Percentiles rank a stretch among this genome's conserved stretches.
Conservation (phyloP, 1,284 basidiomycete genomes). For the Malassezia nana region DNA sequence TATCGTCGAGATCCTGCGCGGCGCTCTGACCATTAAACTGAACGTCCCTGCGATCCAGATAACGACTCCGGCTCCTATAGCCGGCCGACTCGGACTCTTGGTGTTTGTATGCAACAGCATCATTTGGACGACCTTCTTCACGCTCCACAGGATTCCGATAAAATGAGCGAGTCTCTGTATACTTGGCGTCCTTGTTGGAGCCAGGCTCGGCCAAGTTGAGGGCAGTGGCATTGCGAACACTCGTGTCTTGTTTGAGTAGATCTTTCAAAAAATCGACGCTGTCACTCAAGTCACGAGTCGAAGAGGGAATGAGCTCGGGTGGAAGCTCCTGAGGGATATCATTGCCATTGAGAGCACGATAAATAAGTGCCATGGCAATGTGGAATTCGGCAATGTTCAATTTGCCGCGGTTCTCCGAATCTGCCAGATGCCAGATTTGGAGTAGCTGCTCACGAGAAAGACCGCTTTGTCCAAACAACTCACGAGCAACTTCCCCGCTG, state of each 20-base stretch:
- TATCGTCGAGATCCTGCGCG: conserved; percentile 63
- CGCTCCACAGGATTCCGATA: conserved; percentile 51
- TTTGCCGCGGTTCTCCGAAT: conserved; percentile 45
- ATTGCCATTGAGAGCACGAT: conserved; percentile 72
- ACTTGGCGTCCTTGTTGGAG: conserved; percentile 45
- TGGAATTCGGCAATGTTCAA: conserved; percentile 88
- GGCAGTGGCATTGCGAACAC: conserved; percentile 50
- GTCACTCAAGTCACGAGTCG: conserved; percentile 75
- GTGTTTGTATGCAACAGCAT: conserved; percentile 89
- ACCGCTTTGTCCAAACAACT: conserved; percentile 91
- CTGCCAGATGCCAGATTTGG: conserved; percentile 64
- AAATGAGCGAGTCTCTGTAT: conserved; percentile 64
- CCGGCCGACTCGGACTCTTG: conserved; percentile 55
- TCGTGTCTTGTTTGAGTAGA: conserved; percentile 71
- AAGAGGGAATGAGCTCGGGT: conserved; percentile 81
- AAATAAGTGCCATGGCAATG: conserved; percentile 96
- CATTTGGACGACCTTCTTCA: conserved; percentile 56
- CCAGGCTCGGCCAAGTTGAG: conserved; percentile 46
- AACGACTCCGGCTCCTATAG: conserved; percentile 77
- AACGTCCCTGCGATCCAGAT: conserved; percentile 75
- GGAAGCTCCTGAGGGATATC: conserved; percentile 77
- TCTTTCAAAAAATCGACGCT: conserved; percentile 86
- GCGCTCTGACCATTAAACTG: conserved; percentile 63
- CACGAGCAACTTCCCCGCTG: conserved; percentile 70
- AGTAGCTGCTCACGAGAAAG: conserved; percentile 80